A percentile compares a stretch with the other conserved stretches of the same genome.
These are phyloP conservation scores for Lantana camara DNA, from an alignment of 257 asterid genomes.

Conservation along the genomic window DNA sequence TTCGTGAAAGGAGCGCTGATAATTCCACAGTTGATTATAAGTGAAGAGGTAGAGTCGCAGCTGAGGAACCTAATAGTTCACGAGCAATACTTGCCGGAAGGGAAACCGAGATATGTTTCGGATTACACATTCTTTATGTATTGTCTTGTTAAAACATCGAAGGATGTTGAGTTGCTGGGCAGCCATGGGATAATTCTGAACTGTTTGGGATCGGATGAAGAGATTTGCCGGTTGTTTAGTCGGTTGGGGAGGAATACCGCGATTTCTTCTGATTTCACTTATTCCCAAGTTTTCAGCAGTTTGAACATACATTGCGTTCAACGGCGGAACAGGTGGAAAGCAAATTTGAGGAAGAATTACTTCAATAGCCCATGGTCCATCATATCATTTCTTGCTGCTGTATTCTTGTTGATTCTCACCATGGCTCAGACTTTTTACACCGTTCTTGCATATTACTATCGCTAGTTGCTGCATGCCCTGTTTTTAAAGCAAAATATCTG, in stretches of 20 bases:
- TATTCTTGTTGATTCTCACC: not conserved
- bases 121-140: constrained; percentile 21
- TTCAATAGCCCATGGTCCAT: constrained; percentile 22
- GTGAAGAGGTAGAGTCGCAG: no score
- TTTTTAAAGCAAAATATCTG: no score
- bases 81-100: no score
- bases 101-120: not conserved
- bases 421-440: not conserved
- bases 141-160: not conserved
- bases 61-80: no score
- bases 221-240: no score
- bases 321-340: constrained; percentile 3
- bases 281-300: not conserved
- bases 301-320: constrained; percentile 2
- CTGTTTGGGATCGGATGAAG: no score
- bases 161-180: not conserved
- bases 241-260: constrained; percentile 3
- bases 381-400: constrained; percentile 10
- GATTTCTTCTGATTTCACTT: not conserved
- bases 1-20: no score
- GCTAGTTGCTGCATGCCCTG: no score
- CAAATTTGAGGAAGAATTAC: not conserved
- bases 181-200: no score
- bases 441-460: not conserved
- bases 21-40: no score